phyloP scores from a whole-genome alignment of 2,329 filamentous ascomycete genomes.

The Stemphylium vesicarium region DNA sequence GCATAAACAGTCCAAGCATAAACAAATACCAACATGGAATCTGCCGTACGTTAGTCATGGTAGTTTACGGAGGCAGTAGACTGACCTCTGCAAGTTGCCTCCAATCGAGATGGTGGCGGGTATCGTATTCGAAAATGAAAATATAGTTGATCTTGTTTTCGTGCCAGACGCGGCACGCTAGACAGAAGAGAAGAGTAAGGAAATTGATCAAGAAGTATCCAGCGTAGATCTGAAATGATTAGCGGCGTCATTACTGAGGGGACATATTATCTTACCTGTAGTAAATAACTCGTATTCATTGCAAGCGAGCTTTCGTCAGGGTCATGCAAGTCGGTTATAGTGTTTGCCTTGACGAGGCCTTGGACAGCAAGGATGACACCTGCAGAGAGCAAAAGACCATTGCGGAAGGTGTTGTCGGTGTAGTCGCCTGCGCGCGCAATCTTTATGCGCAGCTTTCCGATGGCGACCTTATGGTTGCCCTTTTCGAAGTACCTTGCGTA shows the following conservation, averaged over 20 bases:
- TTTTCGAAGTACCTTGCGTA: conserved; percentile 95
- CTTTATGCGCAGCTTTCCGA: conserved; percentile 81
- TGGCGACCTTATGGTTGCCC: conserved; percentile 90
- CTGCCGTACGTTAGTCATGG: conserved; percentile 42
- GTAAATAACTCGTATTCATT: conserved; percentile 57
- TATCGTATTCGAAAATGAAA: conserved; percentile 97
- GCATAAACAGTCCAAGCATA: conserved; percentile 77
- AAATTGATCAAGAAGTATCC: conserved; percentile 88
- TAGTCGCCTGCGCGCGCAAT: conserved; percentile 65
- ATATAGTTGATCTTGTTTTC: conserved; percentile 89
- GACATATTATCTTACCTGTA: conserved; percentile 60
- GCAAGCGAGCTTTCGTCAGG: conserved; percentile 19
- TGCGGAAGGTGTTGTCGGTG: conserved; percentile 65
- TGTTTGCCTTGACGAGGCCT: conserved; percentile 50
- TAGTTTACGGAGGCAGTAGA: neutral
- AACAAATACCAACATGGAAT: conserved; percentile 86
- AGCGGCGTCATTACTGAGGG: conserved; percentile 21
- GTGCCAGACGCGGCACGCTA: conserved; percentile 85
- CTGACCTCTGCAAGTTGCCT: conserved; percentile 76
- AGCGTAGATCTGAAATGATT: conserved; percentile 73
- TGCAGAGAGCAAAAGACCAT: conserved; percentile 55
- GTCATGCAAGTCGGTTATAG: conserved; percentile 33
- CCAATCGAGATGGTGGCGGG: conserved; percentile 86
- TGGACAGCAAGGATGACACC: conserved; percentile 54
- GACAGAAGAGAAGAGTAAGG: conserved; percentile 81